These are phyloP conservation scores for Mallotus japonicus DNA, from an alignment of 441 rosid genomes.

Conservation along the genomic window DNA sequence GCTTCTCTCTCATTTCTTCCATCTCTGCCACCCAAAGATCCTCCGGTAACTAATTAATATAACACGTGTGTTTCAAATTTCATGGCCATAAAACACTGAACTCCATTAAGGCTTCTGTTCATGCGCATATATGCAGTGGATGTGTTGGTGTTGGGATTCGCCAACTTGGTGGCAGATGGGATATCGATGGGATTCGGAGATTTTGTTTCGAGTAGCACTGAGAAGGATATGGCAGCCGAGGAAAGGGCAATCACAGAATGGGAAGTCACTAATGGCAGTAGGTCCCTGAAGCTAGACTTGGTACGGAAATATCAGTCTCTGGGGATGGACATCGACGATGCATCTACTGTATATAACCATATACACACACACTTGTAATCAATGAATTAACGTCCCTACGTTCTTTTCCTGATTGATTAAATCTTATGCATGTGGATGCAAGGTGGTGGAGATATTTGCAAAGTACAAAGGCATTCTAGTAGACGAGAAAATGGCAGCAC, in stretches of 20 bases:
- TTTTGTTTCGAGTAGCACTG: slow-evolving; percentile 32
- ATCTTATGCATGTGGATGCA: background rate
- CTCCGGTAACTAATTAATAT: slow-evolving; percentile 24
- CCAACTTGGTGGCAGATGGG: slow-evolving; percentile 42
- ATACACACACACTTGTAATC: too few relatives aligned
- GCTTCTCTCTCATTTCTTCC: slow-evolving; percentile 44
- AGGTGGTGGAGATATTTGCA: slow-evolving; percentile 36
- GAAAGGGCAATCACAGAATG: slow-evolving; percentile 32
- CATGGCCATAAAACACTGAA: background rate
- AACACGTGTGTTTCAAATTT: background rate
- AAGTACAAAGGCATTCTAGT: slow-evolving; percentile 35
- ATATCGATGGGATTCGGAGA: slow-evolving; percentile 43
- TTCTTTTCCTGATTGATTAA: too few relatives aligned
- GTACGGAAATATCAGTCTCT: slow-evolving; percentile 29
- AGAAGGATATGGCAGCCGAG: slow-evolving; percentile 31
- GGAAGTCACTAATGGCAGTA: slow-evolving; percentile 29
- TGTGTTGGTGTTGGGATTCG: slow-evolving; percentile 32
- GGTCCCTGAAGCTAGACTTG: slow-evolving; percentile 22
- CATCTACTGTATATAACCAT: slow-evolving; percentile 23
- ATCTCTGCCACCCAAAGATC: slow-evolving; percentile 36
- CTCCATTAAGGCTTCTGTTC: background rate
- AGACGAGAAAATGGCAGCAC: slow-evolving; percentile 34
- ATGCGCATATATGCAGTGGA: slow-evolving; percentile 21
- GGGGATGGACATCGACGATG: slow-evolving; percentile 39
- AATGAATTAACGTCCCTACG: too few relatives aligned